These are phyloP conservation scores for Tillandsia leiboldiana DNA, from an alignment of 176 grass and related monocot species.

Conservation along the genomic window DNA sequence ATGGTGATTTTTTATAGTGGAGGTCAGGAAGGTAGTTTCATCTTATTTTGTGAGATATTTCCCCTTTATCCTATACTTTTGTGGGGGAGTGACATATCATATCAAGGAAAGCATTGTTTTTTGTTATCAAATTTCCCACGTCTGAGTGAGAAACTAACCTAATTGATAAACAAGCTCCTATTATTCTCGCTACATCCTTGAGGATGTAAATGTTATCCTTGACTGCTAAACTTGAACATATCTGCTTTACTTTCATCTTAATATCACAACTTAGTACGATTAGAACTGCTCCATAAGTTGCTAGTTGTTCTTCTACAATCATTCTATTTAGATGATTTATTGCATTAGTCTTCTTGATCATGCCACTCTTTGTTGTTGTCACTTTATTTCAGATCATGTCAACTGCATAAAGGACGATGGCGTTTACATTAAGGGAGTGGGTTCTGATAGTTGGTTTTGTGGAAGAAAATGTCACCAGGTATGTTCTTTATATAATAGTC, in stretches of 20 bases:
- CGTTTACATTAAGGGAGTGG: slow-evolving; percentile 25
- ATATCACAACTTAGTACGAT: neutral
- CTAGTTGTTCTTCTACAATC: neutral
- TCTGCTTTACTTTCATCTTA: neutral
- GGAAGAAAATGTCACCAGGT: slow-evolving; percentile 64
- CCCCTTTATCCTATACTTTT: too few relatives aligned
- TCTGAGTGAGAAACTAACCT: too few relatives aligned
- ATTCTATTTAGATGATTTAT: neutral
- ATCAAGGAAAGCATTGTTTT: too few relatives aligned
- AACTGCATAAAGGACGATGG: slow-evolving; percentile 52
- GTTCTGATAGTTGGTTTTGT: slow-evolving; percentile 62
- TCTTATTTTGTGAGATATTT: too few relatives aligned
- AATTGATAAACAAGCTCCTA: neutral
- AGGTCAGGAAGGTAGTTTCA: too few relatives aligned
- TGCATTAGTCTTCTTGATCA: neutral
- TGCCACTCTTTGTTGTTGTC: neutral
- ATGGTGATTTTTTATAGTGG: too few relatives aligned
- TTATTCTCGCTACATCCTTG: neutral
- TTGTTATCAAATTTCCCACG: too few relatives aligned
- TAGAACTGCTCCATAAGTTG: neutral
- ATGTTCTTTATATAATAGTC: slow-evolving; percentile 12
- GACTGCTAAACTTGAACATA: neutral
- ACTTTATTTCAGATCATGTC: slow-evolving; percentile 56
- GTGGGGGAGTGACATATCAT: too few relatives aligned
- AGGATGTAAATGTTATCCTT: neutral